Evolutionary conservation across 129 eudicot species (phyloP), one percentile per base, ranked within the genome.

Genomic region (Flaveria brownii): DNA sequence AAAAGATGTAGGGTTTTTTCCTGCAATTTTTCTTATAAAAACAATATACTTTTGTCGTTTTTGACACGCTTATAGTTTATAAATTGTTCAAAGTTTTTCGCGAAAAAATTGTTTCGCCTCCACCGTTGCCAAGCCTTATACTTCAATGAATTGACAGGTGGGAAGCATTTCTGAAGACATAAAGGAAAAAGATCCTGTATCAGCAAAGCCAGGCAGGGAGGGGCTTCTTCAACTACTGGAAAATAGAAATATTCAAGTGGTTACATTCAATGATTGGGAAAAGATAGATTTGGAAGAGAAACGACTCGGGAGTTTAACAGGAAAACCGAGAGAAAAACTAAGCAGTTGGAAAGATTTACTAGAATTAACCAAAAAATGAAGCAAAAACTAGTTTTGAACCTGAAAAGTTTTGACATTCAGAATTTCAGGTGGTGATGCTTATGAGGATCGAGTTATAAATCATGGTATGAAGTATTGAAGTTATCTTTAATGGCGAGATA

Each of bases 251-350:
- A 82, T 83, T 18, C 78, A 68, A 72, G 80, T 81, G 28, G 78
- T 95, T 79, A 78, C 91, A 9, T 86, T 89, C 65, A 84, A 77
- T 66, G 90, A 71, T 66, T 89, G 99, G 99, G 89, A 85, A 85
- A 95, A 91, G 85, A 91, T 95, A 62, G 97, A 95, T 67, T 47
- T 60, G 11, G 96, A 91, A 87, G 99, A 95, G 83, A 88, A 81
- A 82, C 82, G 88, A 78, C 83, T 73, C 20, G 97, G 99, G 55
- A 86, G 82, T 82, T 83, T 82, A 81, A 85, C 71, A 65, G 81
- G 84, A 55, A 95, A 89, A 81, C 96, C 97, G 5, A 78, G 99
- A 60, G 97, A 95, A 36, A 95, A 95, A 67, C 39, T 95, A 72
- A 68, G 84, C 33, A 72, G 84, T 2, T 89, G 96, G 99, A 77